Conservation (phyloP, 345 rosid genomes). For the thale cress (Arabidopsis thaliana) region DNA sequence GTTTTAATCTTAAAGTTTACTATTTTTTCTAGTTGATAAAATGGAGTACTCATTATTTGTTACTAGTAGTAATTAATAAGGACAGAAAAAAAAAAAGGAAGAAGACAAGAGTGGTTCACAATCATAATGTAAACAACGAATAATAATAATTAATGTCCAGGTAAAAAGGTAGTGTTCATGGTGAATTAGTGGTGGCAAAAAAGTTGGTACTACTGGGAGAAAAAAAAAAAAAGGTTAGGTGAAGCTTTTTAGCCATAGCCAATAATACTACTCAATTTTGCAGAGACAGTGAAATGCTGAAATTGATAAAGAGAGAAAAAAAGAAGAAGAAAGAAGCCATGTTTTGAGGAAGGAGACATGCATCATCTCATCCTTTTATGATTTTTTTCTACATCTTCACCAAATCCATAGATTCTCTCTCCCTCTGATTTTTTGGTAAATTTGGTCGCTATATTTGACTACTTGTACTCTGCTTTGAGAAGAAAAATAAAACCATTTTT, state of each 20-base stretch:
- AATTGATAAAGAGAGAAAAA: constrained; percentile 13
- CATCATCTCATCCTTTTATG: constrained; percentile 31
- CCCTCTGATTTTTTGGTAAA: neutral
- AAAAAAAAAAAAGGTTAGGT: neutral
- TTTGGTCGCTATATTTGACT: neutral
- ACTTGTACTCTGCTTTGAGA: constrained; percentile 32
- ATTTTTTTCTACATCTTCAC: constrained; percentile 16
- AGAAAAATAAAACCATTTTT: neutral
- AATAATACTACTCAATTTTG: neutral
- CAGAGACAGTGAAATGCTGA: constrained; percentile 32
- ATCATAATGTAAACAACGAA: constrained; percentile 15
- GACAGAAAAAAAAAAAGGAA: neutral
- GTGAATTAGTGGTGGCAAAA: constrained; percentile 25
- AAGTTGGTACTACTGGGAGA: no score
- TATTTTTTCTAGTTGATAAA: neutral
- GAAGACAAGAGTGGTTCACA: constrained; percentile 16
- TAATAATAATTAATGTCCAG: constrained; percentile 17
- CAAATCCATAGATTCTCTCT: constrained; percentile 12
- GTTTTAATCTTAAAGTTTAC: constrained; percentile 3
- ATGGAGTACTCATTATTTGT: neutral
- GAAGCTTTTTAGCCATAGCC: constrained; percentile 26
- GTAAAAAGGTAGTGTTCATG: constrained; percentile 27
- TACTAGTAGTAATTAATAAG: neutral
- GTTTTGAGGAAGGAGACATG: constrained; percentile 45
- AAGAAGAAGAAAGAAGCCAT: constrained; percentile 24